A percentile compares a stretch with the other conserved stretches of the same genome.
Evolutionary conservation across 108 stramenopile species (phyloP).

Genomic region (Nitzschia sp.): DNA sequence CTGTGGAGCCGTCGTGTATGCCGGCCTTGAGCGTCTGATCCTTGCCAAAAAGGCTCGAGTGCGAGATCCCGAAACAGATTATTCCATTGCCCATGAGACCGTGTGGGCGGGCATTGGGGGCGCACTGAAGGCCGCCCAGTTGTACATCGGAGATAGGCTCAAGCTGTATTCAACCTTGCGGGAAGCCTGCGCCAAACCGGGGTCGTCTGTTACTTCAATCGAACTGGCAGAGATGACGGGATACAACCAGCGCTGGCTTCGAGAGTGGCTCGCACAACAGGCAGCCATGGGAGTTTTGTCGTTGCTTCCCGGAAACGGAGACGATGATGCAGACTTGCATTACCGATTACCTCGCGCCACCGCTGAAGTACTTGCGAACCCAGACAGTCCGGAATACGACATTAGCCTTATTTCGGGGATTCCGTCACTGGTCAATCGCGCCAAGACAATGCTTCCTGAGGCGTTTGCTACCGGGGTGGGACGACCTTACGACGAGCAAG

Average conservation of each 20-base stretch:
- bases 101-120: slow-evolving; percentile 27
- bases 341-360: slow-evolving; percentile 21
- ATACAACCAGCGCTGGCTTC: slow-evolving; percentile 17
- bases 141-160: slow-evolving; percentile 24
- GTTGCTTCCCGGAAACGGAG: slow-evolving; percentile 18
- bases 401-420: slow-evolving; percentile 9
- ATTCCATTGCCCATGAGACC: slow-evolving; percentile 9
- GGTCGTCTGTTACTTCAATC: slow-evolving; percentile 22
- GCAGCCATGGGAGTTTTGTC: slow-evolving; percentile 16
- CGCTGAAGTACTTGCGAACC: slow-evolving; percentile 22
- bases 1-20: slow-evolving; percentile 11
- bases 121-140: slow-evolving; percentile 15
- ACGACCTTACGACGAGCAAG: slow-evolving; percentile 20
- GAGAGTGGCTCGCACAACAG: slow-evolving; percentile 19
- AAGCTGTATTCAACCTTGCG: slow-evolving; percentile 9
- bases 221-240: slow-evolving; percentile 19
- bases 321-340: slow-evolving; percentile 12
- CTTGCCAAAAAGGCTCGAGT: neutral
- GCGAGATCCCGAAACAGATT: slow-evolving; percentile 15
- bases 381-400: slow-evolving; percentile 11
- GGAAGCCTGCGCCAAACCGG: slow-evolving; percentile 6
- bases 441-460: slow-evolving; percentile 28
- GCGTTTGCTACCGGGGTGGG: slow-evolving; percentile 28
- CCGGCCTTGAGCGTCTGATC: neutral
- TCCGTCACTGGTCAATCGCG: slow-evolving; percentile 24